A percentile compares a stretch with the other conserved stretches of the same genome.
Conservation (phyloP, 78 protist species). For the Dictyostelium brefeldianum region DNA sequence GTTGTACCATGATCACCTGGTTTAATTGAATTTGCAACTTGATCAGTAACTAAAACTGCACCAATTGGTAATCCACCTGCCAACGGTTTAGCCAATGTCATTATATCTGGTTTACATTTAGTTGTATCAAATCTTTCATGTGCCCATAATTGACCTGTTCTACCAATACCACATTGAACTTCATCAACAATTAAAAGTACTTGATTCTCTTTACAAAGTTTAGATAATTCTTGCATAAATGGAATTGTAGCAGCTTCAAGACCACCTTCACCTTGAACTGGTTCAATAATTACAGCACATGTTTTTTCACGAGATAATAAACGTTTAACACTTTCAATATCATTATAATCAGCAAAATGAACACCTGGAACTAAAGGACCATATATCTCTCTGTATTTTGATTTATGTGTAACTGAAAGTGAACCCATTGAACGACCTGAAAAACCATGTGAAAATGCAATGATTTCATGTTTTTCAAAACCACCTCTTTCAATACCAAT, state of each 20-base stretch:
- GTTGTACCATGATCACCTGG: slow-evolving; percentile 93
- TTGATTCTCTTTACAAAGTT: slow-evolving; percentile 66
- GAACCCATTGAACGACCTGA: slow-evolving; percentile 91
- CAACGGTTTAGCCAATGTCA: slow-evolving; percentile 92
- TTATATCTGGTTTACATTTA: slow-evolving; percentile 79
- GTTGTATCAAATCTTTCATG: slow-evolving; percentile 45
- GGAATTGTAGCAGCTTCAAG: slow-evolving; percentile 44
- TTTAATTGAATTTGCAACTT: slow-evolving; percentile 55
- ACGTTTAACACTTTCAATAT: slow-evolving; percentile 35
- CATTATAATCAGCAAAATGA: slow-evolving; percentile 65
- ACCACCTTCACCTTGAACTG: slow-evolving; percentile 92
- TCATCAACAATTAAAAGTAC: slow-evolving; percentile 81
- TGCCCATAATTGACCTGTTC: slow-evolving; percentile 93
- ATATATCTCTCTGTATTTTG: slow-evolving; percentile 71
- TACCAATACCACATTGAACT: slow-evolving; percentile 92
- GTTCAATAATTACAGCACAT: slow-evolving; percentile 88
- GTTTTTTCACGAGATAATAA: slow-evolving; percentile 29
- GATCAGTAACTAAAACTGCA: slow-evolving; percentile 85
- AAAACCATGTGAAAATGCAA: slow-evolving; percentile 85
- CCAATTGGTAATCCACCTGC: slow-evolving; percentile 94
- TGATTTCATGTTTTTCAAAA: slow-evolving; percentile 52
- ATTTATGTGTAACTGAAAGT: slow-evolving; percentile 57
- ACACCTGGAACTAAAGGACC: slow-evolving; percentile 90
- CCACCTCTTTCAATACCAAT: slow-evolving; percentile 42
- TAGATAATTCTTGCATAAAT: slow-evolving; percentile 59